Evolutionary conservation across 2,329 filamentous ascomycete genomes (phyloP), one percentile per base, ranked within the genome.

Genomic region (Rhynchosporium agropyri): DNA sequence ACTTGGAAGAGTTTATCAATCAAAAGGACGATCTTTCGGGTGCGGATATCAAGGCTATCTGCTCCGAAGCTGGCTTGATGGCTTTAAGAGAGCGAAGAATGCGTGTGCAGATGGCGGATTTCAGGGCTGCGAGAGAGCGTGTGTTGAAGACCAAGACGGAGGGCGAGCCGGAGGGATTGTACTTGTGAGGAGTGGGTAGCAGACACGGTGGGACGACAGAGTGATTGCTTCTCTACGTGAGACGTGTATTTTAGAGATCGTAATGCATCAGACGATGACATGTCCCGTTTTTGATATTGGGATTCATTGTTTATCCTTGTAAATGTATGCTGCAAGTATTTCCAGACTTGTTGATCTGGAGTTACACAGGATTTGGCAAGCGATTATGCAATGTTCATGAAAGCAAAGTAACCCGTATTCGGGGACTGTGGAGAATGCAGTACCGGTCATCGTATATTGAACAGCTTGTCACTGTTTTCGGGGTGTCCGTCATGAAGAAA

Each of bases 51-150:
- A 96, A 98, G 79, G 95, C 95, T 54, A 99, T 99, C 73, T 99
- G 95, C 80, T 97, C 93, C 36, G 95, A 99, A 77, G 94, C 95
- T 49, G 95, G 95, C 77, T 81, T 99, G 75, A 87, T 98, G 85
- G 95, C 95, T 26, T 82, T 99, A 67, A 87, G 95, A 71, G 95
- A 99, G 81, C 86, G 95, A 68, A 88, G 95, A 74, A 99, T 99
- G 95, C 88, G 94, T 61, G 95, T 99, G 63, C 94, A 98, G 79
- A 99, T 99, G 95, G 91, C 93, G 7, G 95, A 99, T 78, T 99
- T 99, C 83, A 84, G 95, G 61, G 84, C 92, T 62, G 95, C 95
- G 29, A 86, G 94, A 72, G 95, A 99, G 80, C 88, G 92, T 69
- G 96, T 99, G 67, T 83, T 99, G 77, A 96, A 96, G 81, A 99